Conservation (phyloP, 208 protist species). For the Trichomonas tenax region DNA sequence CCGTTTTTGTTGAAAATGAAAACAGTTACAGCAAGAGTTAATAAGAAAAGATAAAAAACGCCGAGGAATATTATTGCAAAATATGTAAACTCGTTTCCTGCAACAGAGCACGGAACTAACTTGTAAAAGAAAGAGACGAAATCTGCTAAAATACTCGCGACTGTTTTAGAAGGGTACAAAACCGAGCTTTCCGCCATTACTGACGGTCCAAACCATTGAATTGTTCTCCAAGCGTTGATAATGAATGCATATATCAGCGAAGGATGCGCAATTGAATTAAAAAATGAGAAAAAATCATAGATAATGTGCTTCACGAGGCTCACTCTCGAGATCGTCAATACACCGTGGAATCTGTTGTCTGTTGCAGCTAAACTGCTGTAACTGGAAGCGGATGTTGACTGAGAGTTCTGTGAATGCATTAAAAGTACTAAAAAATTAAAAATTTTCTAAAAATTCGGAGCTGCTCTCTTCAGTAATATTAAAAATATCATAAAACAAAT, state of each 20-base stretch:
- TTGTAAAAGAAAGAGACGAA: not conserved
- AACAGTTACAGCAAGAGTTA: no score
- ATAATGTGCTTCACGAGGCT: not conserved
- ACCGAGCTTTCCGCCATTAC: not conserved
- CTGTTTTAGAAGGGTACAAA: not conserved
- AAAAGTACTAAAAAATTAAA: no score
- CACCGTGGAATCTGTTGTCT: not conserved
- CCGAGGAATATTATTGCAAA: not conserved
- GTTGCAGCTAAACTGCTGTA: not conserved
- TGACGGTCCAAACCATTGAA: not conserved
- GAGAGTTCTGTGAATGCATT: not conserved
- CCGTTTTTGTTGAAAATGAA: not conserved
- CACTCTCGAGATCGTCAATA: not conserved
- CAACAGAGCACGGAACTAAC: not conserved
- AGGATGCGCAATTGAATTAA: not conserved
- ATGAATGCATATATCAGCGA: not conserved
- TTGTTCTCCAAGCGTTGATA: not conserved
- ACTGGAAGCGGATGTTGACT: not conserved
- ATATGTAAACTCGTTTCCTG: not conserved
- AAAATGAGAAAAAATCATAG: not conserved
- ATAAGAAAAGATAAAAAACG: not conserved
- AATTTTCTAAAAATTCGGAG: no score
- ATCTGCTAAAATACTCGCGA: not conserved
- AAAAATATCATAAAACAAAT: no score
- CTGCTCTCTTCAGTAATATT: no score